phyloP scores from a whole-genome alignment of 192 early-diverging fungal genomes.

The Mortierella hygrophila region DNA sequence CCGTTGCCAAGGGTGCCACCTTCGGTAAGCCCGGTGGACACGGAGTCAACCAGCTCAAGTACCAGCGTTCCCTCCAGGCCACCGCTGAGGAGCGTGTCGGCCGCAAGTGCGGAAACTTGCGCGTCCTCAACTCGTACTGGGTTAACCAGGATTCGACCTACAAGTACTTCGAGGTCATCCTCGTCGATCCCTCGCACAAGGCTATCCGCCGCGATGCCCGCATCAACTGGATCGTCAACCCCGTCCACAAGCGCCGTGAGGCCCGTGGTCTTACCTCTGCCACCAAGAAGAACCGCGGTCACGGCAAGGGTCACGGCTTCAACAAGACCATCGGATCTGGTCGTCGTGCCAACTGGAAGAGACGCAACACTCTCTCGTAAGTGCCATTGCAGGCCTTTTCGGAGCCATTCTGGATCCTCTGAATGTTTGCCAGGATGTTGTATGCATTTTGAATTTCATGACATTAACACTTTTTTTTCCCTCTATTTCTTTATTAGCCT shows the following conservation, averaged over 20 bases:
- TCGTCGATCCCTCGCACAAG: slow-evolving; percentile 98
- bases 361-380: slow-evolving; percentile 92
- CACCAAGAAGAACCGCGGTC: slow-evolving; percentile 97
- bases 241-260: slow-evolving; percentile 99
- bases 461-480: background rate
- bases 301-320: slow-evolving; percentile 96
- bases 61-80: slow-evolving; percentile 93
- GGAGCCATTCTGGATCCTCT: background rate
- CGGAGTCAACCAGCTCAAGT: slow-evolving; percentile 99
- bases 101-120: slow-evolving; percentile 96
- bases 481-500: background rate
- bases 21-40: slow-evolving; percentile 99
- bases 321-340: slow-evolving; percentile 98
- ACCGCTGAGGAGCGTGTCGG: slow-evolving; percentile 99
- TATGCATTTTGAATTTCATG: background rate
- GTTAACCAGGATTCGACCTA: slow-evolving; percentile 99
- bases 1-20: slow-evolving; percentile 96
- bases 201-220: slow-evolving; percentile 98
- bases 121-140: slow-evolving; percentile 99
- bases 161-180: slow-evolving; percentile 99
- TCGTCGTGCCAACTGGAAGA: slow-evolving; percentile 92
- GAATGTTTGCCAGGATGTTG: background rate
- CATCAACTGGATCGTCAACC: slow-evolving; percentile 99
- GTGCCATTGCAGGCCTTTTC: background rate
- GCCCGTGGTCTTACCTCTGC: slow-evolving; percentile 96